These are phyloP conservation scores for Nicotiana knightiana DNA, from an alignment of 257 asterid species.

Conservation along the genomic window DNA sequence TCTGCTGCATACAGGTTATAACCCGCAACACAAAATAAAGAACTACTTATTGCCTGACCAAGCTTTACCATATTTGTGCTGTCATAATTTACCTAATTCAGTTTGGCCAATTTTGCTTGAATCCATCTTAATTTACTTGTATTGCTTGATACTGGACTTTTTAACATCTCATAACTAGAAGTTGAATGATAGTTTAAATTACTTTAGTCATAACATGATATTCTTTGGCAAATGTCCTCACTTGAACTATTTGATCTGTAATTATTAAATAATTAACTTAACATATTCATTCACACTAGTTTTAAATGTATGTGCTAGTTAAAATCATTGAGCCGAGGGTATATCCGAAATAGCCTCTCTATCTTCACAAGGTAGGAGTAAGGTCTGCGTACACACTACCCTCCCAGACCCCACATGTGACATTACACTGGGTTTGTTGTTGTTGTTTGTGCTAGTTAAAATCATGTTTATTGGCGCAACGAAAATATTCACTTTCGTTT, in stretches of 20 bases:
- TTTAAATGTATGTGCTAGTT: not conserved
- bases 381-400: too few species aligned
- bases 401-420: too few species aligned
- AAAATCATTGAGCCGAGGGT: too few species aligned
- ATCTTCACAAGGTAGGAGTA: too few species aligned
- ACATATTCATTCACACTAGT: not conserved
- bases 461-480: not conserved
- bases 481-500: not conserved
- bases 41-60: not conserved
- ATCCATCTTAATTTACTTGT: not conserved
- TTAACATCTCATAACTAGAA: not conserved
- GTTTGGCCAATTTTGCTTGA: not conserved
- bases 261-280: too few species aligned
- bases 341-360: too few species aligned
- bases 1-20: not conserved
- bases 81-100: not conserved
- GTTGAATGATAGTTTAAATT: not conserved
- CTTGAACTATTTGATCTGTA: not conserved
- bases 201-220: not conserved
- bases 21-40: not conserved
- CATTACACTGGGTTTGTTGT: too few species aligned
- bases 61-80: not conserved
- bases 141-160: not conserved
- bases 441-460: not conserved
- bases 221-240: not conserved